These are phyloP conservation scores for Oryza glaberrima DNA, from an alignment of 176 grass and related monocot genomes.

Conservation along the genomic window DNA sequence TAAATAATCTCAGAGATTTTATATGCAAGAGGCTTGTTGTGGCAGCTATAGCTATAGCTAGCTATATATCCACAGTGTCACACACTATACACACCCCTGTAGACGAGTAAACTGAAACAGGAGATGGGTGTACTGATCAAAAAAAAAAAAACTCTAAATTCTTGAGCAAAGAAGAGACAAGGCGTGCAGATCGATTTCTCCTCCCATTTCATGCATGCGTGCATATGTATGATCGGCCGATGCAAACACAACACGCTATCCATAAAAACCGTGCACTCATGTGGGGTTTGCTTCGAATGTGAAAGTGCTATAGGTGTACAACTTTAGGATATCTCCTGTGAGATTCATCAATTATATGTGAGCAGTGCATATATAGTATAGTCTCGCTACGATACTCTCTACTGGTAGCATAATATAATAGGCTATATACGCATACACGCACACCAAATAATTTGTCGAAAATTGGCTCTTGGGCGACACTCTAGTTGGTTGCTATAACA, in stretches of 20 bases:
- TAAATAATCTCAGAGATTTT: neutral
- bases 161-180: slow-evolving; percentile 15
- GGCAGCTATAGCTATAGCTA: slow-evolving; percentile 7
- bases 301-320: neutral
- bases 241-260: neutral
- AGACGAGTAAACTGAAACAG: slow-evolving; percentile 23
- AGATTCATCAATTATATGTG: neutral
- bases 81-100: neutral
- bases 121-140: neutral
- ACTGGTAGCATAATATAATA: no score
- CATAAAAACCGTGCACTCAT: neutral
- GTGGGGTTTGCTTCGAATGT: neutral
- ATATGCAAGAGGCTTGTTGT: neutral
- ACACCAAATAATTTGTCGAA: no score
- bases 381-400: no score
- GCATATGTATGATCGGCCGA: neutral
- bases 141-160: neutral
- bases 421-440: no score
- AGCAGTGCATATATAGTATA: no score
- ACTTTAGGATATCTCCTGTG: neutral
- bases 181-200: neutral
- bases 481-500: no score
- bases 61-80: neutral
- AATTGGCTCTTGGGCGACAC: no score
- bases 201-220: neutral